A percentile compares a stretch with the other conserved stretches of the same genome.
These are phyloP conservation scores for Linum tenue DNA, from an alignment of 345 rosid species.

Conservation along the genomic window DNA sequence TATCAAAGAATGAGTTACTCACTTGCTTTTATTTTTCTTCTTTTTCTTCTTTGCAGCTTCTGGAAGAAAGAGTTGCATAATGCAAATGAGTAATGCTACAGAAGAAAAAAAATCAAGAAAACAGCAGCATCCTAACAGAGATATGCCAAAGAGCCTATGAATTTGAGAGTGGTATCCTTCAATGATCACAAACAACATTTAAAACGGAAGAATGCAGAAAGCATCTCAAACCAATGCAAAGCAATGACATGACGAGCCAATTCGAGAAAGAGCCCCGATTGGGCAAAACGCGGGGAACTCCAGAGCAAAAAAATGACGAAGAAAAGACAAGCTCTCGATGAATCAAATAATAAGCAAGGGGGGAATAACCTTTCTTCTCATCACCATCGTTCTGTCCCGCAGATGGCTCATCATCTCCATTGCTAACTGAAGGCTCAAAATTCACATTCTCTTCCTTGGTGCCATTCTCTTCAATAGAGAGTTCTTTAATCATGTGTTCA, in stretches of 20 bases:
- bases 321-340: not conserved
- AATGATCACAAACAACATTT: too few species aligned
- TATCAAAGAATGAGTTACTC: constrained; percentile 22
- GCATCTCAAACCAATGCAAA: too few species aligned
- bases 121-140: not conserved
- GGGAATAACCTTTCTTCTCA: constrained; percentile 40
- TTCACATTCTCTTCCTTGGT: constrained; percentile 21
- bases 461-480: constrained; percentile 22
- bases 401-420: constrained; percentile 22
- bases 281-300: not conserved
- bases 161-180: too few species aligned
- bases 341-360: not conserved
- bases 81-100: not conserved
- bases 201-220: too few species aligned
- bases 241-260: too few species aligned
- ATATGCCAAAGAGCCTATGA: too few species aligned
- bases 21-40: constrained; percentile 97
- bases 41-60: constrained; percentile 82
- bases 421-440: constrained; percentile 25
- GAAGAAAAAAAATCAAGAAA: not conserved
- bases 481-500: constrained; percentile 24
- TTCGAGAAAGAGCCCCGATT: too few species aligned
- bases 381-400: constrained; percentile 33
- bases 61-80: constrained; percentile 11
- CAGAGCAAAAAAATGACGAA: not conserved